Evolutionary conservation across 2,329 filamentous ascomycete genomes (phyloP).

Genomic region (Exophiala calicioides): DNA sequence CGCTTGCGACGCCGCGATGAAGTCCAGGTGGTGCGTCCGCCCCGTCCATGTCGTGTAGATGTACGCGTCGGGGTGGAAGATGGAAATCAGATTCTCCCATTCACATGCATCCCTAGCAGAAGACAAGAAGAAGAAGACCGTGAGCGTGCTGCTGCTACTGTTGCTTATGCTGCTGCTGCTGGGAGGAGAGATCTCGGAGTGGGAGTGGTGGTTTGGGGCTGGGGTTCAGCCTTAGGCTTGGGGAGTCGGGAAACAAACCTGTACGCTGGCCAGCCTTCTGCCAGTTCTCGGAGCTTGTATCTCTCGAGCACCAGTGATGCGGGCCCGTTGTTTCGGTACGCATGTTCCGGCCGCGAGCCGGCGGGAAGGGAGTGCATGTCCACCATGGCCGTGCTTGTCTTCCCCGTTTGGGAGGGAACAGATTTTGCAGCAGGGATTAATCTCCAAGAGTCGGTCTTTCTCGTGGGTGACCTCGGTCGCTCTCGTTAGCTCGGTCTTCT

Average conservation of each 20-base stretch:
- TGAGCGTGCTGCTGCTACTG: too few species aligned
- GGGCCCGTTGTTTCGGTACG: slow-evolving; percentile 50
- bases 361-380: too few species aligned
- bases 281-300: slow-evolving; percentile 51
- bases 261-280: slow-evolving; percentile 54
- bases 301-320: slow-evolving; percentile 47
- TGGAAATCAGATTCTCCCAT: slow-evolving; percentile 54
- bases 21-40: slow-evolving; percentile 43
- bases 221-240: background rate
- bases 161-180: too few species aligned
- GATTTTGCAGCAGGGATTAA: too few species aligned
- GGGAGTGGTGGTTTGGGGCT: too few species aligned
- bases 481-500: too few species aligned
- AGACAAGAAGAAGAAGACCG: too few species aligned
- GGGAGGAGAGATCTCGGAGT: background rate
- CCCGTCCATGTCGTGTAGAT: slow-evolving; percentile 57
- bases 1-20: slow-evolving; percentile 52
- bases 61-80: slow-evolving; percentile 51
- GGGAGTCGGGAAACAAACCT: slow-evolving; percentile 33
- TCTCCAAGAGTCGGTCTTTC: too few species aligned
- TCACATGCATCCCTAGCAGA: slow-evolving; percentile 53
- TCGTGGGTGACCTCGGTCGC: too few species aligned
- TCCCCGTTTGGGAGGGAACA: too few species aligned
- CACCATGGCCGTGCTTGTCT: too few species aligned
- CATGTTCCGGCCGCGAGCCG: slow-evolving; percentile 17